phyloP scores from a whole-genome alignment of 164 flowering plant species.

The Tinospora cordifolia region DNA sequence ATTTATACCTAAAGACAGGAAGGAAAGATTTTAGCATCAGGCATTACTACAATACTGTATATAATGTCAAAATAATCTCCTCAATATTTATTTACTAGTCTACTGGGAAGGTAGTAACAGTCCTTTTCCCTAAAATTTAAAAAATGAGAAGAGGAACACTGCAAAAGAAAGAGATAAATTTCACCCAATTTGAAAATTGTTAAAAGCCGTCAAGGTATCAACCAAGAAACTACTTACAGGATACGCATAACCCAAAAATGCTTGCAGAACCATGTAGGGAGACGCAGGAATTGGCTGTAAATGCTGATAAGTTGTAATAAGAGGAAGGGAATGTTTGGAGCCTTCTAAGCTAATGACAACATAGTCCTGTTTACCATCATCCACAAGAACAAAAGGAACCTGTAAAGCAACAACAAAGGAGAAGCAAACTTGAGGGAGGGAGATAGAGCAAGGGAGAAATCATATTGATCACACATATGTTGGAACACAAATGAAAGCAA shows the following conservation, averaged over 20 bases:
- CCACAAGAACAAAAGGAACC: slow-evolving; percentile 85
- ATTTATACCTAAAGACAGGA: too few species aligned
- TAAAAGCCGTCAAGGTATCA: neutral
- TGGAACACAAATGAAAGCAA: too few species aligned
- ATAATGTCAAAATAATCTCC: too few species aligned
- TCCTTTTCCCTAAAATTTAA: too few species aligned
- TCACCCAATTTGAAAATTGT: neutral
- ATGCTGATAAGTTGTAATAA: slow-evolving; percentile 60
- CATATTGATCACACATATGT: neutral
- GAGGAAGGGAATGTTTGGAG: slow-evolving; percentile 77
- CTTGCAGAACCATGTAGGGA: slow-evolving; percentile 63
- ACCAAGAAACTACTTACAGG: slow-evolving; percentile 49
- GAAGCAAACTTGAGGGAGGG: neutral
- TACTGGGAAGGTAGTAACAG: too few species aligned
- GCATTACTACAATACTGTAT: too few species aligned
- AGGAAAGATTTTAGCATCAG: too few species aligned
- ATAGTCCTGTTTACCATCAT: slow-evolving; percentile 37
- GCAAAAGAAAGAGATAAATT: too few species aligned
- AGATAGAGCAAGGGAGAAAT: neutral
- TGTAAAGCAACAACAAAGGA: slow-evolving; percentile 22
- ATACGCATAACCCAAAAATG: slow-evolving; percentile 68
- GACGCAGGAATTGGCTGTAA: slow-evolving; percentile 56
- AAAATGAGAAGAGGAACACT: too few species aligned
- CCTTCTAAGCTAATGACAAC: slow-evolving; percentile 62
- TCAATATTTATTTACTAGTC: too few species aligned